Conservation (phyloP, 2,329 filamentous ascomycete species). For the Fonsecaea pedrosoi region DNA sequence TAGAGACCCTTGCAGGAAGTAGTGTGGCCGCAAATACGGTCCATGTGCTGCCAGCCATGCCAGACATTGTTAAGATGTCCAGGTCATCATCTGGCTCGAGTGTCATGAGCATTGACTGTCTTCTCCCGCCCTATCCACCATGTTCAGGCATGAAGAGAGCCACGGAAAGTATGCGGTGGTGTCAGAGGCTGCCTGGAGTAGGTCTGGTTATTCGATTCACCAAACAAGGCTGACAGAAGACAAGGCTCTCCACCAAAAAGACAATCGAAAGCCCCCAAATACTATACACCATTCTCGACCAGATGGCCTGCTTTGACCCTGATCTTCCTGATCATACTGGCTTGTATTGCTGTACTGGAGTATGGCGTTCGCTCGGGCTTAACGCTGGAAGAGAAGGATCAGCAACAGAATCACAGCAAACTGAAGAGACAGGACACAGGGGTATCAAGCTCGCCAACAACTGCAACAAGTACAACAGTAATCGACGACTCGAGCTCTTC, state of each 20-base stretch:
- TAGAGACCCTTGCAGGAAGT: background rate
- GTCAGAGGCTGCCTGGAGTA: background rate
- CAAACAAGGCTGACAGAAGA: background rate
- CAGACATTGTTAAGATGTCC: background rate
- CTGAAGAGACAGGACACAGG: slow-evolving; percentile 1
- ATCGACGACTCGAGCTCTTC: background rate
- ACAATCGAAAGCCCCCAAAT: background rate
- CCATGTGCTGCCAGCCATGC: background rate
- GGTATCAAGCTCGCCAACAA: background rate
- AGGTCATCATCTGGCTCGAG: background rate
- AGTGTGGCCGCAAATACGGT: background rate
- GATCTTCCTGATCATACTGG: slow-evolving; percentile 10
- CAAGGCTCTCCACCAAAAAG: background rate
- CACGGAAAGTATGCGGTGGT: background rate
- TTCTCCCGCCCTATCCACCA: background rate
- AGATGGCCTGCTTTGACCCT: slow-evolving; percentile 17
- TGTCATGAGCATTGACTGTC: background rate
- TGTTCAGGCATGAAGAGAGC: background rate
- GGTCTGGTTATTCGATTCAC: background rate
- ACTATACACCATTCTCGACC: slow-evolving; percentile 16
- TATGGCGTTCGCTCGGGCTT: slow-evolving; percentile 9
- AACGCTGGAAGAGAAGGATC: slow-evolving; percentile 10
- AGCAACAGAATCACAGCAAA: slow-evolving; percentile 7
- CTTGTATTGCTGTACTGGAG: slow-evolving; percentile 15
- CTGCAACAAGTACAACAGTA: background rate